These are phyloP conservation scores for Halenospora varia DNA, from an alignment of 495 filamentous ascomycete genomes.

Conservation along the genomic window DNA sequence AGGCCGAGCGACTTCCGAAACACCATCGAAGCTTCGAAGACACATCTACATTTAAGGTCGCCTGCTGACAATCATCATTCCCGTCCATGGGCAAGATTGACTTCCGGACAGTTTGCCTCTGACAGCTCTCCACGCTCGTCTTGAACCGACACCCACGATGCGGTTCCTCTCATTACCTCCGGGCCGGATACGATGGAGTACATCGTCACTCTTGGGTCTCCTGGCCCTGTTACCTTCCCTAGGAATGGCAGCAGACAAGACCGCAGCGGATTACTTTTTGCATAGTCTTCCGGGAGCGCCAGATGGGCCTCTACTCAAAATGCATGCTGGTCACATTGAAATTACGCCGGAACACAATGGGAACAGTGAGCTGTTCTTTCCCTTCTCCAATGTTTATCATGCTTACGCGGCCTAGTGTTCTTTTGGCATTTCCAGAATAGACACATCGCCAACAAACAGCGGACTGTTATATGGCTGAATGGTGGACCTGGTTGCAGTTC, in stretches of 20 bases:
- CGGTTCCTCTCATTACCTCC: constrained; percentile 15
- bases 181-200: neutral
- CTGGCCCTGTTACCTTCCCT: constrained; percentile 11
- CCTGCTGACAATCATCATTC: neutral
- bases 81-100: neutral
- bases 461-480: constrained; percentile 96
- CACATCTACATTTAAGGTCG: neutral
- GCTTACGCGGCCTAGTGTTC: too few species aligned
- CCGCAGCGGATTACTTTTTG: constrained; percentile 87
- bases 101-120: constrained; percentile 1
- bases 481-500: constrained; percentile 95
- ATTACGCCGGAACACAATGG: constrained; percentile 78
- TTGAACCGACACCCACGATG: constrained; percentile 16
- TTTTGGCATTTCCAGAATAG: constrained; percentile 97
- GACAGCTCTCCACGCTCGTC: neutral
- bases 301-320: constrained; percentile 76
- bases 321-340: constrained; percentile 97
- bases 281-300: constrained; percentile 81
- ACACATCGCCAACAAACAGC: constrained; percentile 87
- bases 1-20: neutral
- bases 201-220: constrained; percentile 8
- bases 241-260: constrained; percentile 38
- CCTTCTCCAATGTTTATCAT: too few species aligned
- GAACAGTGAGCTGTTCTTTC: constrained; percentile 55
- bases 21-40: neutral